phyloP scores from a whole-genome alignment of 345 rosid genomes.

The Rhizophora apiculata region DNA sequence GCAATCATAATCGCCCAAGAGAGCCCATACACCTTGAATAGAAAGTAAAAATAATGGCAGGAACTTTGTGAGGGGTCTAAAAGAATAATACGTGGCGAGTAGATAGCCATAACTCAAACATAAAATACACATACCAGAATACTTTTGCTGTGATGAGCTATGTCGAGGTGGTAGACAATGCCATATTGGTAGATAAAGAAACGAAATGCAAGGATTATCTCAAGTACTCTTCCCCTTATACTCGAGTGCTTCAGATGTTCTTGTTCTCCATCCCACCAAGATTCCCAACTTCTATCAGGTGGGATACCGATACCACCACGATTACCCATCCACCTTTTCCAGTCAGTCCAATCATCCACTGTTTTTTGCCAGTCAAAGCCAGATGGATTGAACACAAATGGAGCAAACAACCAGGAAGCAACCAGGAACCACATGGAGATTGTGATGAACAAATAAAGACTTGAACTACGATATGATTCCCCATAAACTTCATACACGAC shows the following conservation, averaged over 20 bases:
- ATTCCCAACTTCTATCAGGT: conserved; percentile 79
- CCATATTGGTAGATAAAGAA: conserved; percentile 91
- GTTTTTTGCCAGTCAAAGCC: conserved; percentile 99
- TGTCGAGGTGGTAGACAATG: conserved; percentile 91
- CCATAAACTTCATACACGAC: conserved; percentile 70
- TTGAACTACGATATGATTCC: conserved; percentile 69
- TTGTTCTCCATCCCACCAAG: conserved; percentile 95
- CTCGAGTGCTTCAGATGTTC: conserved; percentile 74
- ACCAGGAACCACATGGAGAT: conserved; percentile 92
- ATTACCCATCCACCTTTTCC: conserved; percentile 99
- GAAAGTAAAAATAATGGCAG: conserved; percentile 5
- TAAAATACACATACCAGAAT: conserved; percentile 46
- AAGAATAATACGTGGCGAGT: background rate
- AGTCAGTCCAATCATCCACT: conserved; percentile 93
- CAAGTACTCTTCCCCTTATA: conserved; percentile 65
- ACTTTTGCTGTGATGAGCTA: conserved; percentile 57
- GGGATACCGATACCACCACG: conserved; percentile 86
- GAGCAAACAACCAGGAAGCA: conserved; percentile 92
- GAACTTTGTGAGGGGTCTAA: background rate
- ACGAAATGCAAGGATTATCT: conserved; percentile 71
- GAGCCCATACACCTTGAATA: conserved; percentile 71
- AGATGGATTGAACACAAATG: conserved; percentile 88
- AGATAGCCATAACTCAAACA: background rate
- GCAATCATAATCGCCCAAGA: conserved; percentile 76
- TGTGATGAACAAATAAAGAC: conserved; percentile 64